Evolutionary conservation across 2,329 filamentous ascomycete genomes (phyloP).

Genomic region (Paraphoma chrysanthemicola): DNA sequence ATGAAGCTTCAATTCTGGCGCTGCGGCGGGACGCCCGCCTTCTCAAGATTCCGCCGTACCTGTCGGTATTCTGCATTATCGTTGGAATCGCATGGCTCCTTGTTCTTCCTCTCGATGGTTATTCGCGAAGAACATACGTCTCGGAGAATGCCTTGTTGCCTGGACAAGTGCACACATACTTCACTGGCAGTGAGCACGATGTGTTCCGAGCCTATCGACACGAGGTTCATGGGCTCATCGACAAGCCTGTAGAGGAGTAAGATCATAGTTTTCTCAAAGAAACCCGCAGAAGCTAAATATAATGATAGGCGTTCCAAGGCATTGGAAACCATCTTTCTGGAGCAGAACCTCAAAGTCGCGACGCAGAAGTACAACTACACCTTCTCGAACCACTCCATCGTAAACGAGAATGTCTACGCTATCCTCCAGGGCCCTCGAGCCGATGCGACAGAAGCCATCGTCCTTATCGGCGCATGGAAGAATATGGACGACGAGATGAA

Average conservation of each 20-base stretch:
- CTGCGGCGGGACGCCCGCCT: constrained; percentile 82
- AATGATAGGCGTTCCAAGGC: constrained; percentile 66
- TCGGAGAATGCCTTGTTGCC: constrained; percentile 96
- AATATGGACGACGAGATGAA: constrained; percentile 83
- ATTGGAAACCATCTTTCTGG: constrained; percentile 76
- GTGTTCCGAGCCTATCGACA: constrained; percentile 89
- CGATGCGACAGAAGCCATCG: constrained; percentile 96
- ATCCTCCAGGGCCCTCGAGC: constrained; percentile 92
- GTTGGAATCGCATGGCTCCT: constrained; percentile 90
- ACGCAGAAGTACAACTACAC: constrained; percentile 87
- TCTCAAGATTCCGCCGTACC: constrained; percentile 82
- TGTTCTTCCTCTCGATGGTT: constrained; percentile 85
- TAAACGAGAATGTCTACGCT: constrained; percentile 90
- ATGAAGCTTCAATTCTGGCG: constrained; percentile 64
- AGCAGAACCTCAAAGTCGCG: constrained; percentile 84
- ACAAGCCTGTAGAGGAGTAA: constrained; percentile 49
- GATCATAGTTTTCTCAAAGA: constrained; percentile 4
- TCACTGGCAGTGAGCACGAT: constrained; percentile 94
- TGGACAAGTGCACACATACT: constrained; percentile 97
- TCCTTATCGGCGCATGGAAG: constrained; percentile 86
- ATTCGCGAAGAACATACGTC: constrained; percentile 92
- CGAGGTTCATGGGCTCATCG: constrained; percentile 73
- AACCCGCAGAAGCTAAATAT: constrained; percentile 19
- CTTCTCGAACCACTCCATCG: constrained; percentile 74
- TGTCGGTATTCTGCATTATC: constrained; percentile 83